phyloP scores from a whole-genome alignment of 2,329 filamentous ascomycete species.

The Pseudogymnoascus sp. region DNA sequence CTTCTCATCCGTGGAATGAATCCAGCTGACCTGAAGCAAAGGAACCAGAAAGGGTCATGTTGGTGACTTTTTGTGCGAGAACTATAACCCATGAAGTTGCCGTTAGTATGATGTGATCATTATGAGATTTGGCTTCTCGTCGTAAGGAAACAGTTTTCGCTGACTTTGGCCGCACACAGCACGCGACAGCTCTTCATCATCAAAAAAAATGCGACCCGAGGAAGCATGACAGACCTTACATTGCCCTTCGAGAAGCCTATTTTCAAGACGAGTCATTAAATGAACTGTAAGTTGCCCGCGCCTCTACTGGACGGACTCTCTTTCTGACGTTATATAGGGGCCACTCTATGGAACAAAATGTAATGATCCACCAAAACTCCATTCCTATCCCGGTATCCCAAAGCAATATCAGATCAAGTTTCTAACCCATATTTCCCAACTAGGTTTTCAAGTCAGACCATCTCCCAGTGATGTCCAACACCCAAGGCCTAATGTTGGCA shows the following conservation, averaged over 20 bases:
- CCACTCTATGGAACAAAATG: neutral
- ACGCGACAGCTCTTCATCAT: neutral
- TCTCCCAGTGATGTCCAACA: neutral
- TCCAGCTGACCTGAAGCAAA: neutral
- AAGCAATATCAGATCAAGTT: neutral
- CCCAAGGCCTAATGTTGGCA: neutral
- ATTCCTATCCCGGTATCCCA: neutral
- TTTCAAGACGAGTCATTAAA: neutral
- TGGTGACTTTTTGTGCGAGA: neutral
- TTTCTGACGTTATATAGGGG: slow-evolving; percentile 1
- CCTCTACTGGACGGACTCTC: neutral
- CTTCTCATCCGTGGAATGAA: neutral
- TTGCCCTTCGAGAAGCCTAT: neutral
- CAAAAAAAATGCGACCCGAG: neutral
- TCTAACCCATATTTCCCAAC: neutral
- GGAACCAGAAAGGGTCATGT: neutral
- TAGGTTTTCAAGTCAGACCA: neutral
- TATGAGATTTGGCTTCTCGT: neutral
- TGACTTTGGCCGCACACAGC: neutral
- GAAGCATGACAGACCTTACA: neutral
- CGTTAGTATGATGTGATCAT: neutral
- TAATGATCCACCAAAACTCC: neutral
- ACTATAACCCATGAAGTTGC: neutral
- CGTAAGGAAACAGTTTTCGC: neutral
- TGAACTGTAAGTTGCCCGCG: neutral